These are phyloP conservation scores for Daldinia decipiens DNA, from an alignment of 495 filamentous ascomycete species.

Conservation along the genomic window DNA sequence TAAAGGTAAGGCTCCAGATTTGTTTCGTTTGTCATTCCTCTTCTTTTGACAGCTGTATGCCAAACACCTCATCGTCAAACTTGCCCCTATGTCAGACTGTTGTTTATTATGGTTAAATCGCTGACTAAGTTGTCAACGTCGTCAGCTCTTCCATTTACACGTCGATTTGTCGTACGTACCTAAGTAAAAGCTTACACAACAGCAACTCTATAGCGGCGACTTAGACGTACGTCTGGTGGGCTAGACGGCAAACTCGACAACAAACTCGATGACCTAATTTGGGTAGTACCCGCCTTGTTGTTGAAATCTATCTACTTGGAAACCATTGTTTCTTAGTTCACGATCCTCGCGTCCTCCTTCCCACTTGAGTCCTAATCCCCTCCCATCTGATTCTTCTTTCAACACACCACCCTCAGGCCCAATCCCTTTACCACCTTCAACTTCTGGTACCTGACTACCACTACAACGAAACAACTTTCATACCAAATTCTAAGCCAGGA, in stretches of 20 bases:
- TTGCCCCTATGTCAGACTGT: neutral
- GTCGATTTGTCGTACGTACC: neutral
- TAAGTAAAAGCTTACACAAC: neutral
- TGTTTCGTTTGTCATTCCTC: neutral
- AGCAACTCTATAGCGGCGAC: neutral
- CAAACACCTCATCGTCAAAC: neutral
- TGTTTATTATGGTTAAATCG: neutral
- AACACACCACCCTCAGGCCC: neutral
- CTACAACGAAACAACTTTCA: neutral
- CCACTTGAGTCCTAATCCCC: neutral
- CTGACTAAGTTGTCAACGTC: neutral
- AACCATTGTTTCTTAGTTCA: neutral
- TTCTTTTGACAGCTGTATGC: neutral
- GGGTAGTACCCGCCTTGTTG: neutral
- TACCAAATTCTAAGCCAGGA: neutral
- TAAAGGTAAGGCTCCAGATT: neutral
- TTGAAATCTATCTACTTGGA: neutral
- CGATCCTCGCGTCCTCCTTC: neutral
- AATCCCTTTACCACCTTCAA: neutral
- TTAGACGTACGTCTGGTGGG: neutral
- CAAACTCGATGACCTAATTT: neutral
- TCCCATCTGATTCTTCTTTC: neutral
- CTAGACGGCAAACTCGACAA: neutral
- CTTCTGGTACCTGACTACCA: neutral
- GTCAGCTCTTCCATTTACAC: neutral